Evolutionary conservation across 1,284 basidiomycete genomes (phyloP).

Genomic region (Trichosporon sp.): DNA sequence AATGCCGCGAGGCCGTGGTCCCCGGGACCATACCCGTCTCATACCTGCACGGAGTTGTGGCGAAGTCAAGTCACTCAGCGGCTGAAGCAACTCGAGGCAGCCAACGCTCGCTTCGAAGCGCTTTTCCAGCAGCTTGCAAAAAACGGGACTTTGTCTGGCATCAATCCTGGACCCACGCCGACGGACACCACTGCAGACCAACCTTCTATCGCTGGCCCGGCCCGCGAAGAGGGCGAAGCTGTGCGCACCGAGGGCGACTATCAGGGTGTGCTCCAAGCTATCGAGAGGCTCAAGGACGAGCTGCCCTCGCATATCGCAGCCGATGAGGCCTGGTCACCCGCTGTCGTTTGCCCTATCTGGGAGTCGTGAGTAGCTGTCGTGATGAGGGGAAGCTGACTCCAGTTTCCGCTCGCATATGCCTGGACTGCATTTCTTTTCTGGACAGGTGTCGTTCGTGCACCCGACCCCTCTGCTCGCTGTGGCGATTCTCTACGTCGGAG

Average conservation of each 20-base stretch:
- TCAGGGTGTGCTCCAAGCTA: constrained; percentile 11
- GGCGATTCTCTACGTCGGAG: constrained; percentile 19
- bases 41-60: constrained; percentile 24
- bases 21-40: constrained; percentile 17
- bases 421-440: constrained; percentile 21
- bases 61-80: constrained; percentile 18
- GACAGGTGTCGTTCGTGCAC: constrained; percentile 22
- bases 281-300: constrained; percentile 16
- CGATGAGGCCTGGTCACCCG: constrained; percentile 13
- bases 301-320: constrained; percentile 11
- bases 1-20: constrained; percentile 20
- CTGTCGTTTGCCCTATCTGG: constrained; percentile 10
- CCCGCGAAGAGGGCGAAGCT: not conserved
- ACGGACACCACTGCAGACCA: not conserved
- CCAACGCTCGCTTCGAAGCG: constrained; percentile 12
- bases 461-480: constrained; percentile 22
- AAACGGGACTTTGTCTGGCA: not conserved
- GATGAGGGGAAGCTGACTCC: not conserved
- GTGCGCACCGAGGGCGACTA: constrained; percentile 5
- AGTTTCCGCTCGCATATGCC: constrained; percentile 25
- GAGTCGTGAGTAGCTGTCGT: constrained; percentile 10
- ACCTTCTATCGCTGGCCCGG: not conserved
- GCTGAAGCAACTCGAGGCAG: constrained; percentile 16
- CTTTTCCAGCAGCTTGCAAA: constrained; percentile 7
- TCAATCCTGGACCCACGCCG: not conserved